A percentile compares a stretch with the other conserved stretches of the same genome.
phyloP scores from a whole-genome alignment of 768 basidiomycete genomes.

The Coprinopsis cinerea region DNA sequence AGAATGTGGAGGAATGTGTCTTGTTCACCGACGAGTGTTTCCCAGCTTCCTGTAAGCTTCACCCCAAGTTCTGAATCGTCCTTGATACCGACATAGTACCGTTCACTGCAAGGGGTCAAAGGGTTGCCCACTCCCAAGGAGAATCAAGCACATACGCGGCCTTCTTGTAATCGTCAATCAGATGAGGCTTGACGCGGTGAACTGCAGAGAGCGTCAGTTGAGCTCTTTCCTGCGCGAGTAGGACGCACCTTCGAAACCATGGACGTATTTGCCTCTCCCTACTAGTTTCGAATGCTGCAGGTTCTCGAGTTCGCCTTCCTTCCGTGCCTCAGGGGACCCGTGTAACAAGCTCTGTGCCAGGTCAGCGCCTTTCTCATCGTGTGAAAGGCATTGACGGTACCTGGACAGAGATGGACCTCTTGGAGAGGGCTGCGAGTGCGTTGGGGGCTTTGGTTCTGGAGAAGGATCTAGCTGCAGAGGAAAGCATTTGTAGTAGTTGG shows the following conservation, averaged over 20 bases:
- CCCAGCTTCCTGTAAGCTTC: conserved; percentile 93
- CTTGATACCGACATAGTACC: conserved; percentile 78
- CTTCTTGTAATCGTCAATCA: conserved; percentile 76
- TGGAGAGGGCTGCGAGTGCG: conserved; percentile 21
- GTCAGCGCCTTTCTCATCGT: conserved; percentile 16
- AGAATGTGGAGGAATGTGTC: conserved; percentile 79
- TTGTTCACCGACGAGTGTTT: conserved; percentile 82
- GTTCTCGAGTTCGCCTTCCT: conserved; percentile 68
- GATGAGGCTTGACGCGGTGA: conserved; percentile 82
- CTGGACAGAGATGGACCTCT: conserved; percentile 60
- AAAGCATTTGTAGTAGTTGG: conserved; percentile 11
- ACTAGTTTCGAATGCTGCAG: conserved; percentile 85
- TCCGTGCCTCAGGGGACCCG: conserved; percentile 88
- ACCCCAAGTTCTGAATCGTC: conserved; percentile 68
- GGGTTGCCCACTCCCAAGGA: not conserved
- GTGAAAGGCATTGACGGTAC: conserved; percentile 24
- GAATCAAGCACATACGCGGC: conserved; percentile 59
- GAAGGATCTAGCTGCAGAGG: conserved; percentile 24
- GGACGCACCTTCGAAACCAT: conserved; percentile 80
- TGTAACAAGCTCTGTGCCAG: conserved; percentile 72
- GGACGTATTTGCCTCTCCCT: conserved; percentile 90
- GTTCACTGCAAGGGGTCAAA: conserved; percentile 45
- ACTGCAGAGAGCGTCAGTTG: conserved; percentile 40
- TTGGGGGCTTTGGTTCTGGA: conserved; percentile 20
- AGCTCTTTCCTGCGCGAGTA: no score